A percentile compares a stretch with the other conserved stretches of the same genome.
Conservation (phyloP, 2,329 filamentous ascomycete species). For the Fusarium hostae region DNA sequence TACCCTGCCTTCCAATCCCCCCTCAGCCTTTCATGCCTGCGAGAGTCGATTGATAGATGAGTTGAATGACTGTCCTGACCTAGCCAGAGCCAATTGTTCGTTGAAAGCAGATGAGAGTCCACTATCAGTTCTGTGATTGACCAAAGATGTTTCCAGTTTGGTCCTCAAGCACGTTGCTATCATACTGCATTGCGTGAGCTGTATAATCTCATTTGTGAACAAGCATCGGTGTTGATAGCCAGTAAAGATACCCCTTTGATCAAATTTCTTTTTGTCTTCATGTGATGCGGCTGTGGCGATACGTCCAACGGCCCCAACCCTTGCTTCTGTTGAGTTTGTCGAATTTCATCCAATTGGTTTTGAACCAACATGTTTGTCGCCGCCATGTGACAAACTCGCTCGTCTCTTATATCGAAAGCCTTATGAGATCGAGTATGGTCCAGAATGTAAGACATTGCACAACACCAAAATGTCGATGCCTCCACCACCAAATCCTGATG, state of each 20-base stretch:
- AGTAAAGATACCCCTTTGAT: no score
- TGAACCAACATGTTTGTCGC: background rate
- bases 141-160: background rate
- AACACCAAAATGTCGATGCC: conserved; percentile 6
- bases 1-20: background rate
- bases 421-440: background rate
- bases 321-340: background rate
- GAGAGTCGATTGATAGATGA: background rate
- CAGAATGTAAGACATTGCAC: background rate
- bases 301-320: no score
- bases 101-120: background rate
- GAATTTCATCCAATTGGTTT: background rate
- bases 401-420: background rate
- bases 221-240: background rate
- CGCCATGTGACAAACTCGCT: background rate
- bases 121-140: background rate
- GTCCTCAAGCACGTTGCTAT: background rate
- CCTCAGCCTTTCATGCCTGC: background rate
- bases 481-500: conserved; percentile 2
- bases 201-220: background rate
- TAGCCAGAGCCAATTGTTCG: accelerated
- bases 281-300: background rate
- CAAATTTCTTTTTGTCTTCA: background rate
- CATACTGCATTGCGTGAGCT: background rate
- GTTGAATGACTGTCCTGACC: background rate